These are phyloP conservation scores for Aspergillus sparsus DNA, from an alignment of 495 filamentous ascomycete genomes.

Conservation along the genomic window DNA sequence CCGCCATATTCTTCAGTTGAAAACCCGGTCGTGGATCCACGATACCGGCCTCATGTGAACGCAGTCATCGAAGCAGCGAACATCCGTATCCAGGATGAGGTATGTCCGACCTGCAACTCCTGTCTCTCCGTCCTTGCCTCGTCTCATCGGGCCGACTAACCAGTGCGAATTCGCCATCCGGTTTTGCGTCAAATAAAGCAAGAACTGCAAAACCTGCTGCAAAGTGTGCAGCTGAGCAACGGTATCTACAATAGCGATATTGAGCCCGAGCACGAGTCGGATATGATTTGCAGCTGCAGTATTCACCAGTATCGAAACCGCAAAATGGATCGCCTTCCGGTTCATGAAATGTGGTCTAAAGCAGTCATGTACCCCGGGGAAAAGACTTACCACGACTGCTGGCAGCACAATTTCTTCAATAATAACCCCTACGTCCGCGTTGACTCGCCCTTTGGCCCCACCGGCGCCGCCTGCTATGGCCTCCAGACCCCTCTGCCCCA, in stretches of 20 bases:
- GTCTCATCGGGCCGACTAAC: too few species aligned
- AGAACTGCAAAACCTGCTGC: constrained; percentile 45
- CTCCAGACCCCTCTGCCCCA: neutral
- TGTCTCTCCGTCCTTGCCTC: neutral
- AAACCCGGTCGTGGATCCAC: too few species aligned
- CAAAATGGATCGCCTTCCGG: constrained; percentile 36
- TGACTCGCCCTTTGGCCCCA: constrained; percentile 1
- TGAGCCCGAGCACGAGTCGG: constrained; percentile 48
- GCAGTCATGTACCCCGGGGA: constrained; percentile 54
- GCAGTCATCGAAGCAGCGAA: constrained; percentile 38
- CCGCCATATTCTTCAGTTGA: too few species aligned
- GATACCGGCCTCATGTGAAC: constrained; percentile 19
- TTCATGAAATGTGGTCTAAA: constrained; percentile 46
- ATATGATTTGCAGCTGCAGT: constrained; percentile 33
- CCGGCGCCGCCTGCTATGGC: neutral
- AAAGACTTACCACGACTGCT: constrained; percentile 23
- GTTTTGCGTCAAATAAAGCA: constrained; percentile 19
- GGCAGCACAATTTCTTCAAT: neutral
- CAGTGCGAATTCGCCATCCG: neutral
- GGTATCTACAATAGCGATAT: constrained; percentile 49
- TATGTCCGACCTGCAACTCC: neutral
- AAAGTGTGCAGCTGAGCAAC: constrained; percentile 34
- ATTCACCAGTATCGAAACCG: constrained; percentile 35
- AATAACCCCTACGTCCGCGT: constrained; percentile 3
- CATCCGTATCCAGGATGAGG: constrained; percentile 40